Percentiles rank a stretch among this genome's conserved stretches.
Conservation (phyloP, 2,329 filamentous ascomycete genomes). For the Fusarium pininemorale region DNA sequence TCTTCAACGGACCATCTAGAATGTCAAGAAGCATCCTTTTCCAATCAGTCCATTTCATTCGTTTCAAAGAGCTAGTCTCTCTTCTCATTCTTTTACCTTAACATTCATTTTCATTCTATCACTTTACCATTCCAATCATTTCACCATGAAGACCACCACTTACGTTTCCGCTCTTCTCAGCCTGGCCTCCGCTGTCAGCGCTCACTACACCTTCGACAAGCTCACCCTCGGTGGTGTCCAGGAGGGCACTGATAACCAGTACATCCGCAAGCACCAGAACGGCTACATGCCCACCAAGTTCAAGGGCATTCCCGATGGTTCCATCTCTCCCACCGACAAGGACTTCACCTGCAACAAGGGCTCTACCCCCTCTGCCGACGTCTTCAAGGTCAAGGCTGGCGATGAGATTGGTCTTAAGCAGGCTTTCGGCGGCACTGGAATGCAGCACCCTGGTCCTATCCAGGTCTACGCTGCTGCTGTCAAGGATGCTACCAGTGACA, state of each 20-base stretch:
- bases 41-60: constrained; percentile 17
- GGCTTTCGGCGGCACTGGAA: constrained; percentile 11
- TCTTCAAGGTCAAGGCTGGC: constrained; percentile 20
- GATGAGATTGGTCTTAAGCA: constrained; percentile 17
- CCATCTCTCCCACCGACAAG: constrained; percentile 14
- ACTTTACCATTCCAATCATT: neutral
- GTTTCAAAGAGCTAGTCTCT: constrained; percentile 23
- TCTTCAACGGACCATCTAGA: neutral
- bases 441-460: constrained; percentile 13
- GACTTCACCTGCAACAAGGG: constrained; percentile 20
- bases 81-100: constrained; percentile 7
- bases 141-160: constrained; percentile 17
- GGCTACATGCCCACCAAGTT: constrained; percentile 21
- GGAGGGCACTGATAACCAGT: constrained; percentile 5
- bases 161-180: constrained; percentile 14
- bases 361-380: neutral
- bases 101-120: constrained; percentile 6
- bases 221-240: neutral
- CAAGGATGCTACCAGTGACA: neutral
- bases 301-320: constrained; percentile 4
- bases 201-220: constrained; percentile 22
- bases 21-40: neutral
- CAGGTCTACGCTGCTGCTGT: constrained; percentile 17
- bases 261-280: constrained; percentile 19
- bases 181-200: constrained; percentile 12